Conservation (phyloP, 2,329 filamentous ascomycete species). For the Penicillium oxalicum region DNA sequence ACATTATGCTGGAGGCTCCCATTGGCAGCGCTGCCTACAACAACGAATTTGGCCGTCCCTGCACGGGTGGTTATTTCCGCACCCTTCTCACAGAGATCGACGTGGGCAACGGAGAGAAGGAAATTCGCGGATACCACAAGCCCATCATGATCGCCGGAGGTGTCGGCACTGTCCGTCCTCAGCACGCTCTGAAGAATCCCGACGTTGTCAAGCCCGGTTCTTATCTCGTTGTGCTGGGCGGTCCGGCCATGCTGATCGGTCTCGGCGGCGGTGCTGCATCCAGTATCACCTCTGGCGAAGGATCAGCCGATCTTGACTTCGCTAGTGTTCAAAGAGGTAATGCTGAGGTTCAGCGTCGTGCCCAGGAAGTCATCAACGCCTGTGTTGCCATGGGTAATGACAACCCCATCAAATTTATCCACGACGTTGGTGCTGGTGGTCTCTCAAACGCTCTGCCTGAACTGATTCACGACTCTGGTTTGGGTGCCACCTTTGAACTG, state of each 20-base stretch:
- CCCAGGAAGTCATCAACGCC: conserved; percentile 96
- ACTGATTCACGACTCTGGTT: conserved; percentile 83
- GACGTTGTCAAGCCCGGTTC: conserved; percentile 77
- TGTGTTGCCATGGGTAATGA: conserved; percentile 77
- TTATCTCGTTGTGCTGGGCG: conserved; percentile 85
- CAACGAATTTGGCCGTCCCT: conserved; percentile 93
- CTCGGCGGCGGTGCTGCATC: conserved; percentile 93
- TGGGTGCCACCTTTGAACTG: conserved; percentile 89
- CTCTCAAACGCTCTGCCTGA: conserved; percentile 79
- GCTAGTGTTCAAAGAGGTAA: conserved; percentile 96
- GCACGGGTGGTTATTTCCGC: conserved; percentile 82
- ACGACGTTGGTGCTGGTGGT: conserved; percentile 93
- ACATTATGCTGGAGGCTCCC: conserved; percentile 96
- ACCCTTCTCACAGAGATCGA: conserved; percentile 71
- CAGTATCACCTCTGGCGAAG: conserved; percentile 80
- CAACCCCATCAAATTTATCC: conserved; percentile 93
- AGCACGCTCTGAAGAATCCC: conserved; percentile 81
- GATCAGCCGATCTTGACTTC: conserved; percentile 88
- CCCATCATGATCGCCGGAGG: conserved; percentile 98
- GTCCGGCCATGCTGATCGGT: conserved; percentile 95
- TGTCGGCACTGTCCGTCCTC: conserved; percentile 82
- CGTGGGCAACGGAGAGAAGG: conserved; percentile 55
- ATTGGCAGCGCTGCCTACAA: conserved; percentile 95
- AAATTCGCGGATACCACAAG: conserved; percentile 91
- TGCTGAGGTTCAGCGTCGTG: conserved; percentile 88